Evolutionary conservation across 1,139 yeast species (phyloP).

Genomic region (Tardiomyces digboiensis): DNA sequence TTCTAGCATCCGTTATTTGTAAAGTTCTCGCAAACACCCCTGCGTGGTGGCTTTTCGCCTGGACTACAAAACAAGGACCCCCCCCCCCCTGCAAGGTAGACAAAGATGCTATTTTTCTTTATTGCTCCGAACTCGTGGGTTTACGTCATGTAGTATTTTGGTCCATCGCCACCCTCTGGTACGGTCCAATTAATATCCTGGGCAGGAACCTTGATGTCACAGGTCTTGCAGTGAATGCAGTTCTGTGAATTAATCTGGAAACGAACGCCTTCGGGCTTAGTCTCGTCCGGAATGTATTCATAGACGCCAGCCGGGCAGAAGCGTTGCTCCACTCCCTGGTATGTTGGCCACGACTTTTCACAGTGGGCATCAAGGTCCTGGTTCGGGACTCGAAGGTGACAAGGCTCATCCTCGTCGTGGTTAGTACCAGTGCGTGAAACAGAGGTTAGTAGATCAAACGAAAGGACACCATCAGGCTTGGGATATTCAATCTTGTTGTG

Average conservation of each 20-base stretch:
- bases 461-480: slow-evolving; percentile 83
- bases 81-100: no score
- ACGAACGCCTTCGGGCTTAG: slow-evolving; percentile 50
- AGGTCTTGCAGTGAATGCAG: slow-evolving; percentile 96
- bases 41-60: no score
- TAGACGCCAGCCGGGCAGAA: slow-evolving; percentile 99
- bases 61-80: no score
- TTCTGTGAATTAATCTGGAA: slow-evolving; percentile 94
- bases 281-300: slow-evolving; percentile 72
- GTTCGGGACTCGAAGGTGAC: slow-evolving; percentile 69
- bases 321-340: slow-evolving; percentile 77
- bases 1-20: no score
- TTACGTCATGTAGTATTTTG: slow-evolving; percentile 76
- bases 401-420: slow-evolving; percentile 89
- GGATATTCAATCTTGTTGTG: slow-evolving; percentile 75
- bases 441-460: slow-evolving; percentile 86
- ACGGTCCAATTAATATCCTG: slow-evolving; percentile 94
- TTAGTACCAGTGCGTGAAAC: slow-evolving; percentile 94
- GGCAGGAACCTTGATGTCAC: slow-evolving; percentile 93
- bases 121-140: neutral
- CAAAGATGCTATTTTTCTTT: no score
- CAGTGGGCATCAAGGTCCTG: slow-evolving; percentile 68
- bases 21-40: no score
- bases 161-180: slow-evolving; percentile 99
- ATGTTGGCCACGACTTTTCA: slow-evolving; percentile 57